These are phyloP conservation scores for Penicillium vulpinum DNA, from an alignment of 2,329 filamentous ascomycete species.

Conservation along the genomic window DNA sequence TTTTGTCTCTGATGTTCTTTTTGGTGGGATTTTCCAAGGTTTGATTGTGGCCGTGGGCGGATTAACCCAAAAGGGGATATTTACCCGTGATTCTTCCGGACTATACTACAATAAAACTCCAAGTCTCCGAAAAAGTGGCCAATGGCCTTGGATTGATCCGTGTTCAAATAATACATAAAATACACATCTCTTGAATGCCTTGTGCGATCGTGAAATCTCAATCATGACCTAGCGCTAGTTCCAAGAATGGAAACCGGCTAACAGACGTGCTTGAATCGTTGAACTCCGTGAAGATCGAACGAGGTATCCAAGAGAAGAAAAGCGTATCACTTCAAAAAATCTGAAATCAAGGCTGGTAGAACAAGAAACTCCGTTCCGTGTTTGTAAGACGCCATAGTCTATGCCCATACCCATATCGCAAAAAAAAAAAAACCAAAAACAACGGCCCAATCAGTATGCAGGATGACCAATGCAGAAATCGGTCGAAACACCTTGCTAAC, in stretches of 20 bases:
- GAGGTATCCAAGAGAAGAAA: constrained; percentile 13
- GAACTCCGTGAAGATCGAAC: not conserved
- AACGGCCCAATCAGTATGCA: constrained; percentile 8
- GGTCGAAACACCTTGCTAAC: constrained; percentile 6
- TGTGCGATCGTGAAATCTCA: constrained; percentile 16
- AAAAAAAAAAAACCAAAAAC: constrained; percentile 3
- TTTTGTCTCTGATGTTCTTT: constrained; percentile 25
- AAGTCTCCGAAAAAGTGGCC: not conserved
- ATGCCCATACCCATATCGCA: constrained; percentile 23
- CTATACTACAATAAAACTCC: constrained; percentile 7
- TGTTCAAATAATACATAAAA: constrained; percentile 28
- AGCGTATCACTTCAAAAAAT: not conserved
- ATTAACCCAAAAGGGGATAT: constrained; percentile 16
- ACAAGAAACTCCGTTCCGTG: constrained; percentile 24
- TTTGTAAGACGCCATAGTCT: constrained; percentile 27
- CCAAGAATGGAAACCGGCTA: not conserved
- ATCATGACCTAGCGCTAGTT: constrained; percentile 7
- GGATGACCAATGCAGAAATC: constrained; percentile 3
- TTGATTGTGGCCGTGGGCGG: constrained; percentile 29
- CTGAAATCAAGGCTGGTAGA: constrained; percentile 3
- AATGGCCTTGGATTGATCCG: constrained; percentile 10
- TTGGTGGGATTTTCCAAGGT: constrained; percentile 27
- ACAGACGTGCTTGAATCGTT: not conserved
- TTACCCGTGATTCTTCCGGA: constrained; percentile 16
- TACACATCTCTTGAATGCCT: constrained; percentile 26